Evolutionary conservation across 306 rosid genomes (phyloP).

Genomic region (Ceratonia siliqua): DNA sequence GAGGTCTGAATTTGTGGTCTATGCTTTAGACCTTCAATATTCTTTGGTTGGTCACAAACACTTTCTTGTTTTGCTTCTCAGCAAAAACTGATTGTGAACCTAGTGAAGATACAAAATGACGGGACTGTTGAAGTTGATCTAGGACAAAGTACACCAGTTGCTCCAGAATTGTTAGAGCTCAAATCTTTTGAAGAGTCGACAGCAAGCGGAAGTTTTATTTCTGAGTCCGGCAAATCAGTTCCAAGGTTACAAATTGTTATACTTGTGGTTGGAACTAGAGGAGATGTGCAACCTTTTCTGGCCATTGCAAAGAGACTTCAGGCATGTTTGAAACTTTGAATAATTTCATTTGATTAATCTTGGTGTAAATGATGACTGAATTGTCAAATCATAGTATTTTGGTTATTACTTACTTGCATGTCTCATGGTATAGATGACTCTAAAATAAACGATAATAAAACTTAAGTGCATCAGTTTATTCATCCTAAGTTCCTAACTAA

Average conservation of each 20-base stretch:
- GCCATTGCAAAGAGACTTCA: conserved; percentile 86
- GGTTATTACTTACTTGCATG: background rate
- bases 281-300: conserved; percentile 84
- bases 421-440: background rate
- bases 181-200: conserved; percentile 47
- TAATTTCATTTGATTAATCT: conserved; percentile 22
- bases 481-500: no score
- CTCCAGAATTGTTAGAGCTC: conserved; percentile 69
- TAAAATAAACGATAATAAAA: background rate
- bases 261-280: conserved; percentile 94
- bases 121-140: conserved; percentile 79
- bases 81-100: conserved; percentile 62
- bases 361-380: conserved; percentile 13
- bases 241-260: conserved; percentile 75
- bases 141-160: conserved; percentile 54
- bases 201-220: conserved; percentile 30
- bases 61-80: conserved; percentile 40
- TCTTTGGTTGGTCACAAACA: conserved; percentile 24
- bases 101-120: conserved; percentile 76
- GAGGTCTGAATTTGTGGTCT: background rate
- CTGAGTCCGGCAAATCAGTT: conserved; percentile 47
- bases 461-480: background rate
- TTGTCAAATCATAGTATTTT: background rate
- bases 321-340: conserved; percentile 65
- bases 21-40: background rate